Evolutionary conservation across 2,329 filamentous ascomycete genomes (phyloP).

Genomic region (Xylariaceae sp.): DNA sequence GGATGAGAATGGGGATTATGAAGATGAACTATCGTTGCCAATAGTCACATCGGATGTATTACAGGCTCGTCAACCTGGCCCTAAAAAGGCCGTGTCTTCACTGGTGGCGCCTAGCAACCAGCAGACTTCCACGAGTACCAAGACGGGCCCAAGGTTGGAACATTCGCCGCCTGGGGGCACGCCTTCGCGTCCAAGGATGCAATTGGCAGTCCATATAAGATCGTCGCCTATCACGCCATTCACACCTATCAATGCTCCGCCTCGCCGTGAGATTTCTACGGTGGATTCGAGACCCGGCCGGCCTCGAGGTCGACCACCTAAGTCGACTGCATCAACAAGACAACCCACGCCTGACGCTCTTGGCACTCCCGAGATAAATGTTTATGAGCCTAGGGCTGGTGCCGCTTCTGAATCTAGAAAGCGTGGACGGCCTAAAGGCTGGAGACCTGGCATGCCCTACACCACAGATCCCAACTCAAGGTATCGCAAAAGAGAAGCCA

Average conservation of each 20-base stretch:
- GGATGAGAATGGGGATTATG: conserved; percentile 1
- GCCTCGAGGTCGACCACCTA: conserved; percentile 5
- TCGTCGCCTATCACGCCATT: conserved; percentile 17
- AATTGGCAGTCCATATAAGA: conserved; percentile 25
- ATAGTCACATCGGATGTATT: conserved; percentile 13
- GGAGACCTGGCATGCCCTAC: conserved; percentile 33
- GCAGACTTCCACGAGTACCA: conserved; percentile 4
- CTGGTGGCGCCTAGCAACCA: conserved; percentile 1
- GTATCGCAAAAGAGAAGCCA: conserved; percentile 14
- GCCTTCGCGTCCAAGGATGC: conserved; percentile 10
- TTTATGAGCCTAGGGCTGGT: conserved; percentile 16
- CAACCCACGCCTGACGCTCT: conserved; percentile 6
- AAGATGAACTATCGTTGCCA: conserved; percentile 1
- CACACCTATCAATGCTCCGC: conserved; percentile 13
- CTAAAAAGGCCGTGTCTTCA: conserved; percentile 7
- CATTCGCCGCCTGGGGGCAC: conserved; percentile 4
- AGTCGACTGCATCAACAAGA: conserved; percentile 5
- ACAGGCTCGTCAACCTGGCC: conserved; percentile 1
- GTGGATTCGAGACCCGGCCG: conserved; percentile 5
- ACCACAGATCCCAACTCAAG: conserved; percentile 14
- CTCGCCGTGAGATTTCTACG: conserved; percentile 3
- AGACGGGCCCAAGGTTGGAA: conserved; percentile 2
- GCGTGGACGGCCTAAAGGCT: conserved; percentile 46
- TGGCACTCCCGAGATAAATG: conserved; percentile 9
- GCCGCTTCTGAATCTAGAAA: conserved; percentile 27